Base-by-base conservation (phyloP, 208 protist species). In the Trypanosoma caninum region DNA sequence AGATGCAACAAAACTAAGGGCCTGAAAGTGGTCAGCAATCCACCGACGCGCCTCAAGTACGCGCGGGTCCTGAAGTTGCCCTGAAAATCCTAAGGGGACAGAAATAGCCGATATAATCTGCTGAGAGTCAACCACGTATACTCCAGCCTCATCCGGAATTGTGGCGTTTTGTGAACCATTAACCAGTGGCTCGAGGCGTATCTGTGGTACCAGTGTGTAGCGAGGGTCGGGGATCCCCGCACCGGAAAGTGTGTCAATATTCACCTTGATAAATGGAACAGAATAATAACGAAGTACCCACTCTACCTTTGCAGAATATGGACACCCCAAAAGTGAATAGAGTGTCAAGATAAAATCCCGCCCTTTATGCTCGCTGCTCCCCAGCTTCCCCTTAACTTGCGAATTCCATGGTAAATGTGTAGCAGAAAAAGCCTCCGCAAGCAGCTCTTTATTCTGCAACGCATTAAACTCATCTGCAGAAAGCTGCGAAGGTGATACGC, bases 291-390 rank as follows among this genome's bases (percentile, higher is more conserved):
- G 66, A 33, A 96, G 74, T 30, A 94, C 58, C 22, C 78, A 74
- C 59, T 91, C 69, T 38, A 96, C 84, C 65, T 93, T 96, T 16
- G 76, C 86, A 54, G 84, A 95, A 62, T 85, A 93, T 3, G 89
- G 89, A 59, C 89, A 95, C 27, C 86, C 83, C 13, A 88, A 69
- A 3, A 92, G 72, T 0, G 80, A 77, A 62, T 91, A 93, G 14
- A 95, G 70, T 20, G 73, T 69, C 10, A 89, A 10, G 45, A 70
- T 58, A 44, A 82, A 66, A 42, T 84, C 79, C 47, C 61, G 30
- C 33, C 50, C n/a, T 45, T 72, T 31, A 48, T 28, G 11, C 50
- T 59, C 52, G 61, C 63, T n/a, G 31, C 35, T 41, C 20, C 40
- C 5, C 34, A 13, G 11, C 34, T 72, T 67, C 20, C 42, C 16